Evolutionary conservation across 225 moss, liverwort and hornwort genomes (phyloP), one percentile per base, ranked within the genome.

Genomic region (Marchantia polymorpha): DNA sequence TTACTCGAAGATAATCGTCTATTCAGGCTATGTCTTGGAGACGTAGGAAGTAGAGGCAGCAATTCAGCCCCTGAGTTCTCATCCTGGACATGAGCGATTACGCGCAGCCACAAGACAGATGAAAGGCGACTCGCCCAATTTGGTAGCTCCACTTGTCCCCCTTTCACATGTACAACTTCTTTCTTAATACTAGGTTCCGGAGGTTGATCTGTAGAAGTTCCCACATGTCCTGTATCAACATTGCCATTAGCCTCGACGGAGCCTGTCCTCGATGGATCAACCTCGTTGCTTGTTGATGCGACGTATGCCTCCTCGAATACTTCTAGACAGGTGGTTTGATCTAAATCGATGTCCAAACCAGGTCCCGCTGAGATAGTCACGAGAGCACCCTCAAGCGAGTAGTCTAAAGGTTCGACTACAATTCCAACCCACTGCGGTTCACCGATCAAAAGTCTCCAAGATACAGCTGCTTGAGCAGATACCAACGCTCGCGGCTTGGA

Each of bases 361-460:
- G 87, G 86, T 77, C 90, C 88, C 59, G 86, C 84, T 74, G 91
- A 88, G 55, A 99, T 85, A 56, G 90, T 89, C 63, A 95, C 83
- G 64, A 72, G 70, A 67, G 93, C 89, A 52, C 89, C 91, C 82
- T 88, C 87, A 1, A 99, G 90, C 20, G 95, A 91, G 80, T 99
- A 99, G 47, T 86, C 89, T 77, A 95, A 85, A 82, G 99, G 93
- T 80, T 66, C 85, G 71, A 95, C 91, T 25, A 94, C 84, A 78
- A 99, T 77, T 70, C 99, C 99, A 80, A 99, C 86, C 95, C 95
- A 99, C 82, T 99, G 99, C 6, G 83, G 84, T 77, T 93, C 93
- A 63, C 89, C 91, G 59, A 99, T 83, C 58, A 99, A 79, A 75
- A 95, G 87, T 50, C 95, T 93, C 87, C 91, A 93, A 12, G 93